These are phyloP conservation scores for Allomyces javanicus DNA, from an alignment of 192 early-diverging fungal genomes.

Conservation along the genomic window DNA sequence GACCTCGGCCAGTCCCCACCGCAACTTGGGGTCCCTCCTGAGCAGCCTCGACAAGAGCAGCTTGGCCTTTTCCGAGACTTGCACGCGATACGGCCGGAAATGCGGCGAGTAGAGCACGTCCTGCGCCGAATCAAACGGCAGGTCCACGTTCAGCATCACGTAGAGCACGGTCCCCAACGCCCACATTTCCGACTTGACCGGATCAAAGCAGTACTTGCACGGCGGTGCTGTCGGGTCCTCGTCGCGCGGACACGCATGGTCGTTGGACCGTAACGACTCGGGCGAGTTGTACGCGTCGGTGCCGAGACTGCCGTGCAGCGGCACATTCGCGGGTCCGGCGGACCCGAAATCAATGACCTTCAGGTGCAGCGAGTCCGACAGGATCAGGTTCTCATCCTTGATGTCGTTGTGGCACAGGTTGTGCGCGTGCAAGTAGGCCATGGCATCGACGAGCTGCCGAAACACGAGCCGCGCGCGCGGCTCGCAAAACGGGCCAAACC, in stretches of 20 bases:
- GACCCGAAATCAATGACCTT: not conserved
- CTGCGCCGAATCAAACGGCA: not conserved
- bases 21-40: not conserved
- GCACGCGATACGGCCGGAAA: not conserved
- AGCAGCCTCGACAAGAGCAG: not conserved
- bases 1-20: not conserved
- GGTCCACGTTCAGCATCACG: not conserved
- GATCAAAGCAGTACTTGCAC: not conserved
- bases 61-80: not conserved
- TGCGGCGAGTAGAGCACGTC: not conserved
- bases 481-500: constrained; percentile 4
- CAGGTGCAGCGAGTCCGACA: not conserved
- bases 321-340: not conserved
- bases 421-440: not conserved
- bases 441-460: not conserved
- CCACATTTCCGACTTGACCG: not conserved
- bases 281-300: not conserved
- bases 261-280: not conserved
- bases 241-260: not conserved
- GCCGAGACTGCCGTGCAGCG: not conserved
- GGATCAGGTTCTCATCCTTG: not conserved
- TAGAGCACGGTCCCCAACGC: not conserved
- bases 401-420: not conserved
- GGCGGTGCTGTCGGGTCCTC: not conserved
- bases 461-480: not conserved